phyloP scores from a whole-genome alignment of 257 asterid genomes.

The Forsythia viridissima region DNA sequence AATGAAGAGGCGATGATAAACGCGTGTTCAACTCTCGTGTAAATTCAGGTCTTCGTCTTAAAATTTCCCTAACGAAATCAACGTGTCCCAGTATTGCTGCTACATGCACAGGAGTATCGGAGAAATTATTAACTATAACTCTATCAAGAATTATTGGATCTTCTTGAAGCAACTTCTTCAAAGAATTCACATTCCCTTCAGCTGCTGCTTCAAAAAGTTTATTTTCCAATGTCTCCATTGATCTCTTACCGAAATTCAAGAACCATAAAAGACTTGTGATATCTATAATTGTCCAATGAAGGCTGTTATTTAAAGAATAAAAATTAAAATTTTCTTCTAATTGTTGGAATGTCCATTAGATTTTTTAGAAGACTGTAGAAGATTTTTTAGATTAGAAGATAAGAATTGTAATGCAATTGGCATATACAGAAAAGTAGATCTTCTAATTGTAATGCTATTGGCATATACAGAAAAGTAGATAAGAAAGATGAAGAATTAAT shows the following conservation, averaged over 20 bases:
- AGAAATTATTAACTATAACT: background rate
- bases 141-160: constrained; percentile 40
- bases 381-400: no score
- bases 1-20: constrained; percentile 39
- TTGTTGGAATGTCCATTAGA: no score
- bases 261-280: no score
- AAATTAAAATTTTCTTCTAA: no score
- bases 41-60: background rate
- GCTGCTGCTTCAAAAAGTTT: constrained; percentile 36
- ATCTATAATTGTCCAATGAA: no score
- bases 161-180: constrained; percentile 23
- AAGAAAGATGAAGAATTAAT: no score
- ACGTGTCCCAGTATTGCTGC: constrained; percentile 18
- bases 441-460: no score
- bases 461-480: no score
- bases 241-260: background rate
- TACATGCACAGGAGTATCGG: constrained; percentile 26
- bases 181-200: constrained; percentile 9
- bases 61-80: constrained; percentile 10
- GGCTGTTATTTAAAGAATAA: no score
- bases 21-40: constrained; percentile 23
- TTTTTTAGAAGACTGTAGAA: no score
- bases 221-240: constrained; percentile 21
- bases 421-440: no score
- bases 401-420: no score